Evolutionary conservation across 257 asterid species (phyloP), one percentile per base, ranked within the genome.

Genomic region (Echites panduratus): DNA sequence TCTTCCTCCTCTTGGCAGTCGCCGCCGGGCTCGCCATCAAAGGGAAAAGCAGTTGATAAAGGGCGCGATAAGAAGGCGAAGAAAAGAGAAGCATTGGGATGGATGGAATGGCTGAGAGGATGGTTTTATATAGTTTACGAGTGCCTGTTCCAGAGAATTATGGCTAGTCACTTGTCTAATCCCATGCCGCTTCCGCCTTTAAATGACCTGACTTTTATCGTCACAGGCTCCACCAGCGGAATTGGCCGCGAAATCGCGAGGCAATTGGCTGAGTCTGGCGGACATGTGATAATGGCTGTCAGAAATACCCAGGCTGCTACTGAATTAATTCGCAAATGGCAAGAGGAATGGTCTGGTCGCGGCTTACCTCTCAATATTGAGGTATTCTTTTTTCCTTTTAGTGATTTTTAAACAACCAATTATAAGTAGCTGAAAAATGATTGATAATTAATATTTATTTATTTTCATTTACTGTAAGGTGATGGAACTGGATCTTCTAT

Each of bases 181-280:
- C 99, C 99, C 64, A 80, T 90, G 88, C 97, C 97, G 22, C 86
- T 95, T 17, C 94, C 97, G 68, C 97, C 93, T 38, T 73, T 95
- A 57, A 86, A 87, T 72, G 94, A 87, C 29, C 89, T 83, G 80
- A 90, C 94, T 61, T 90, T 88, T 83, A 71, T 95, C 64, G 96
- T 95, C 79, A 95, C 99, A 24, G 99, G 99, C 75, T 90, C 96
- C 82, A 95, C 99, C 58, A 92, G 97, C 47, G 98, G 99, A 74
- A 95, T 95, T 79, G 99, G 98, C 78, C 85, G 88, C 59, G 98
- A 95, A 89, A 90, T 85, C 35, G 99, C 97, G 56, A 88, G 98
- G 84, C 98, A 92, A 83, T 84, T 95, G 88, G 96, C 96, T 0
- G 97, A 95, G 82, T 85, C 97, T 72, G 97, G 99, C 50, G 99